Evolutionary conservation across 805 yeast genomes (phyloP).

Genomic region (Saturnispora quitensis): DNA sequence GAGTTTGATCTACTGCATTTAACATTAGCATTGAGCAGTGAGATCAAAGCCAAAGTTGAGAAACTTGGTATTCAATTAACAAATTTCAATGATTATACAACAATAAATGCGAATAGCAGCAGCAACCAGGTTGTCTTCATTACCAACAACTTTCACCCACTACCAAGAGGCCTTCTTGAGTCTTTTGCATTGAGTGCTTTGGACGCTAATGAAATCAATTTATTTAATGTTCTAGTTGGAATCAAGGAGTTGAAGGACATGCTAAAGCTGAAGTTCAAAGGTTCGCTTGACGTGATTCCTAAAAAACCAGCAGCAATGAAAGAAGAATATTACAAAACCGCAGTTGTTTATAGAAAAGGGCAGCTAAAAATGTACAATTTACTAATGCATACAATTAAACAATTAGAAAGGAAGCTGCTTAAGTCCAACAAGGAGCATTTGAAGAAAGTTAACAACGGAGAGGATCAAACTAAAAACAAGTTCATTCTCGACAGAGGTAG

Average conservation of each 20-base stretch:
- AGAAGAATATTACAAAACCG: slow-evolving; percentile 16
- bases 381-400: slow-evolving; percentile 34
- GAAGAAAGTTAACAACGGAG: slow-evolving; percentile 19
- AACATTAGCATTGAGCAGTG: slow-evolving; percentile 34
- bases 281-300: slow-evolving; percentile 14
- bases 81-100: slow-evolving; percentile 22
- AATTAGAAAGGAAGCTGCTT: slow-evolving; percentile 33
- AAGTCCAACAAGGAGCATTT: slow-evolving; percentile 21
- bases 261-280: slow-evolving; percentile 36
- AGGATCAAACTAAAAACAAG: not conserved
- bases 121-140: slow-evolving; percentile 16
- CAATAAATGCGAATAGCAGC: not conserved
- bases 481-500: not conserved
- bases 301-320: slow-evolving; percentile 3
- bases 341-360: slow-evolving; percentile 31
- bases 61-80: slow-evolving; percentile 22
- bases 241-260: slow-evolving; percentile 46
- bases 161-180: slow-evolving; percentile 39
- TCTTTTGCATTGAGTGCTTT: slow-evolving; percentile 34
- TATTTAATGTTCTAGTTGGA: slow-evolving; percentile 54
- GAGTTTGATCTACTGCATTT: slow-evolving; percentile 51
- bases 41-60: not conserved
- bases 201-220: slow-evolving; percentile 32
- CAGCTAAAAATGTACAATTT: slow-evolving; percentile 32
- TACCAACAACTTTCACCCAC: slow-evolving; percentile 21